Evolutionary conservation across 1,284 basidiomycete genomes (phyloP), one percentile per base, ranked within the genome.

Genomic region (Microbotryum lychnidis-dioicae): DNA sequence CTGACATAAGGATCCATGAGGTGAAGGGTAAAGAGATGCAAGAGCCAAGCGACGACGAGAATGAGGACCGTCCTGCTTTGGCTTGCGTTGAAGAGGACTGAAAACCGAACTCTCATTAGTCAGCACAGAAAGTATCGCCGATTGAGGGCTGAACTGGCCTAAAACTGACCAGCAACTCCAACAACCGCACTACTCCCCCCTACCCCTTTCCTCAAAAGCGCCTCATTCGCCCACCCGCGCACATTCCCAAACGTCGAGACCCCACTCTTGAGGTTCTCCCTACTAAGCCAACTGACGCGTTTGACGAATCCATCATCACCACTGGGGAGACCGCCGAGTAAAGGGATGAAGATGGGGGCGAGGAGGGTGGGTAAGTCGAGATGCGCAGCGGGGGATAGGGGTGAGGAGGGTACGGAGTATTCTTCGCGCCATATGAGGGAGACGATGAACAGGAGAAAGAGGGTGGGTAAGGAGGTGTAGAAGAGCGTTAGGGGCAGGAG

Each of bases 181-280:
- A 66, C 62, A 14, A 63, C 33, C 1, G 59, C 54, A 31, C 65
- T 63, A 14, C 42, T 45, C 0, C 62, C 65, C 2, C 65, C 65
- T 7, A 66, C 55, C 8, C 56, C 60, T 37, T 63, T 66, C 16
- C 65, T 50, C 49, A 66, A n/a, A 1, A 66, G 8, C 0, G 62
- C 65, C 27, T 66, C 65, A 51, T 56, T 61, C 31, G 65, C 62
- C 65, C 65, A 66, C 5, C 65, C 65, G 8, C 55, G 29, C 10
- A 53, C 57, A 16, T 27, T 51, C 16, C 62, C 65, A 1, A 61
- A 54, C n/a, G 56, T 57, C 9, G 60, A 57, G 0, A 59, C 33
- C 5, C 54, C 49, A 42, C 50, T 54, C 18, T 33, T 46, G 12
- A 66, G 42, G 44, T 60, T 56, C 33, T 57, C 62, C 6, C 62